A percentile compares a stretch with the other conserved stretches of the same genome.
These are phyloP conservation scores for Kernera saxatilis DNA, from an alignment of 345 rosid genomes.

Conservation along the genomic window DNA sequence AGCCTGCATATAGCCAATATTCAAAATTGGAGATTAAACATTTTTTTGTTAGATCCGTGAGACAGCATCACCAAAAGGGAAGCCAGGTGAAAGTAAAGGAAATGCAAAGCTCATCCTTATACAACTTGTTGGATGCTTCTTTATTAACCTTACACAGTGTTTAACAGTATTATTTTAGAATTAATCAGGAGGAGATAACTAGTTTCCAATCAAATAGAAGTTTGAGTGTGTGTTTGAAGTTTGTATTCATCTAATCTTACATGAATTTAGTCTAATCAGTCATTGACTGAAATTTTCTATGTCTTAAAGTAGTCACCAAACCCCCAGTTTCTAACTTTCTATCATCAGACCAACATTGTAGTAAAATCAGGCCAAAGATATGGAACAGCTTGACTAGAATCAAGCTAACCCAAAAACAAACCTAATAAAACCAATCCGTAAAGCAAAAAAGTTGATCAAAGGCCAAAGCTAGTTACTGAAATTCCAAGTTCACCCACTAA, in stretches of 20 bases:
- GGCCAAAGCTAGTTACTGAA: background rate
- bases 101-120: background rate
- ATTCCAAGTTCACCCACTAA: background rate
- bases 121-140: background rate
- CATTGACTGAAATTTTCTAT: background rate
- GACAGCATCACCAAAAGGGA: background rate
- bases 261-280: background rate
- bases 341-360: background rate
- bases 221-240: background rate
- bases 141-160: background rate
- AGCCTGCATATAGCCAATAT: constrained; percentile 36
- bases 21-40: background rate
- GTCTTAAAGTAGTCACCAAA: background rate
- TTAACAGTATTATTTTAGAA: background rate
- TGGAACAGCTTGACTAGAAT: background rate
- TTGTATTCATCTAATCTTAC: background rate
- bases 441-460: background rate
- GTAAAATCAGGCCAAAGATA: background rate
- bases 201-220: background rate
- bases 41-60: background rate
- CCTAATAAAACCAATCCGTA: no score
- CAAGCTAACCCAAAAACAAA: background rate
- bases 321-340: background rate
- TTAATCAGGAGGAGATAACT: background rate
- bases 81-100: background rate